Evolutionary conservation across 1,284 basidiomycete species (phyloP).

Genomic region (Meira nashicola): DNA sequence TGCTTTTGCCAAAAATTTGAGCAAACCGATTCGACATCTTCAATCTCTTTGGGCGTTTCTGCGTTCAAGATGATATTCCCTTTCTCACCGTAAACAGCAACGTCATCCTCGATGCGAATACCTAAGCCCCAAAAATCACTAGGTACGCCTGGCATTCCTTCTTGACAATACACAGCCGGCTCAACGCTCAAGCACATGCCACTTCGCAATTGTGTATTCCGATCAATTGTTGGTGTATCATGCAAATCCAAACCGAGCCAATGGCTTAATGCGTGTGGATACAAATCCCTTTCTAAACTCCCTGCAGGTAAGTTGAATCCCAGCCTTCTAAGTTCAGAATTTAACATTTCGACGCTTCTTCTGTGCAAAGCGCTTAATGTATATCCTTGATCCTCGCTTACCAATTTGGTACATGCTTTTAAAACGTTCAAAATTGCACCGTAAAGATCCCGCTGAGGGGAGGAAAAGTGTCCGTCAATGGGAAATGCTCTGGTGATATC

Average conservation of each 20-base stretch:
- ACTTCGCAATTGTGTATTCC: constrained; percentile 29
- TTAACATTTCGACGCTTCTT: constrained; percentile 67
- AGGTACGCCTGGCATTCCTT: constrained; percentile 26
- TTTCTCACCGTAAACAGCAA: constrained; percentile 29
- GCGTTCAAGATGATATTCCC: constrained; percentile 36
- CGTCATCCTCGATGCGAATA: constrained; percentile 50
- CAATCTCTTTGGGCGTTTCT: constrained; percentile 45
- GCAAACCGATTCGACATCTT: constrained; percentile 47
- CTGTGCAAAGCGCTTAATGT: constrained; percentile 75
- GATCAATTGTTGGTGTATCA: constrained; percentile 40
- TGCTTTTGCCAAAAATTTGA: constrained; percentile 9
- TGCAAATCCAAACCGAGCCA: constrained; percentile 68
- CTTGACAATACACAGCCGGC: constrained; percentile 40
- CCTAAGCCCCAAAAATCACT: constrained; percentile 45
- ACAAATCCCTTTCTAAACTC: constrained; percentile 68
- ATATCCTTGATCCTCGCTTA: constrained; percentile 58
- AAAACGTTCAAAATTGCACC: constrained; percentile 72
- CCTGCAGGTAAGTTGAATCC: constrained; percentile 65
- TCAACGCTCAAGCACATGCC: constrained; percentile 49
- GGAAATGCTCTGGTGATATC: constrained; percentile 96
- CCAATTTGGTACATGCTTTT: constrained; percentile 62
- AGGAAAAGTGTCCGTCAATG: constrained; percentile 60
- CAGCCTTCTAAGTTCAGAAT: constrained; percentile 71
- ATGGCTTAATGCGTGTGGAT: constrained; percentile 77
- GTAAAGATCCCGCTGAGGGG: constrained; percentile 82